Evolutionary conservation across 108 stramenopile genomes (phyloP).

Genomic region (Skeletonema marinoi): DNA sequence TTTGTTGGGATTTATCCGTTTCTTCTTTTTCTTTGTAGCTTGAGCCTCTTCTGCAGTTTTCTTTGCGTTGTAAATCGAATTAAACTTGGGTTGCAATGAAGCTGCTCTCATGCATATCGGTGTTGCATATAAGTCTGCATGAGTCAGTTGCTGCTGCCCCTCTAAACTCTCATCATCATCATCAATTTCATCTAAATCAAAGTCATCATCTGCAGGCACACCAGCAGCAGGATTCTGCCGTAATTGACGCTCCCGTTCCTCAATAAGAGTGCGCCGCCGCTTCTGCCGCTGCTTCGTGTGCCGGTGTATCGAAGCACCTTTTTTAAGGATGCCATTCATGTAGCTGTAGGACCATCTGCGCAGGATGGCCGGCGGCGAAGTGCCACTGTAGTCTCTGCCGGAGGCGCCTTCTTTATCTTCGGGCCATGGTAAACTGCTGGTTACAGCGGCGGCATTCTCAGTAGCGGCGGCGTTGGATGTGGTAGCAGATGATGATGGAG

Average conservation of each 20-base stretch:
- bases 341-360: constrained; percentile 42
- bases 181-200: not conserved
- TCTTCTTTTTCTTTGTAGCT: not conserved
- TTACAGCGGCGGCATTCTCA: not conserved
- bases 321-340: constrained; percentile 37
- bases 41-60: not conserved
- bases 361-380: not conserved
- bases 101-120: constrained; percentile 21
- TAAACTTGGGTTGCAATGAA: constrained; percentile 11
- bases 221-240: not conserved
- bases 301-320: constrained; percentile 20
- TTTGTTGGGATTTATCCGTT: not conserved
- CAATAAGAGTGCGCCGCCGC: not conserved
- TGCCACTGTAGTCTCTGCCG: not conserved
- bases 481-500: not conserved
- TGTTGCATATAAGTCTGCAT: constrained; percentile 26
- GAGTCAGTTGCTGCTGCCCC: constrained; percentile 11
- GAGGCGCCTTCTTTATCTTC: constrained; percentile 3
- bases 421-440: not conserved
- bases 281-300: not conserved
- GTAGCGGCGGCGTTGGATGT: not conserved
- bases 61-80: not conserved
- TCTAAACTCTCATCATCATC: not conserved
- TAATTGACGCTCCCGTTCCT: not conserved
- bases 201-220: not conserved